Conservation (phyloP, 1,284 basidiomycete species). For the Athelia sp. region DNA sequence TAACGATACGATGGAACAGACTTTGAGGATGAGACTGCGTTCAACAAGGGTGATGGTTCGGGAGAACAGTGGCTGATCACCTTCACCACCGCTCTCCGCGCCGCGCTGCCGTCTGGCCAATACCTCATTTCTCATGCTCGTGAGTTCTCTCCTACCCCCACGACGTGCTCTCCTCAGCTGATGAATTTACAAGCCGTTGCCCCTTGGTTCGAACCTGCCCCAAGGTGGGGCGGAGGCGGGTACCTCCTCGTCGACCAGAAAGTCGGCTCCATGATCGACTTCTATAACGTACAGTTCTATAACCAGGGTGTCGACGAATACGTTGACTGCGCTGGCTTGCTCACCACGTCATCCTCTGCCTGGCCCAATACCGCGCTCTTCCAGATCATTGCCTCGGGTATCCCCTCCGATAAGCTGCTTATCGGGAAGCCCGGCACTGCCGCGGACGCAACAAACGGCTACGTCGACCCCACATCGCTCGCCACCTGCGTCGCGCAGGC, state of each 20-base stretch:
- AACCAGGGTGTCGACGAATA: conserved; percentile 37
- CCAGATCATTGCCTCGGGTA: conserved; percentile 40
- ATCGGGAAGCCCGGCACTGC: conserved; percentile 45
- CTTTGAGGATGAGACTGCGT: conserved; percentile 22
- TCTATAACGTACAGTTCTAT: conserved; percentile 13
- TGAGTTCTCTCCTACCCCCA: too few species aligned
- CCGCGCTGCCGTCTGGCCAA: too few species aligned
- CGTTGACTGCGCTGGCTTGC: conserved; percentile 37
- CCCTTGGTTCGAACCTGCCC: too few species aligned
- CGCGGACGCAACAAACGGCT: conserved; percentile 28
- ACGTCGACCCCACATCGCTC: conserved; percentile 36
- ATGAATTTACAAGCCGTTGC: too few species aligned
- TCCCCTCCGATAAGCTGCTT: conserved; percentile 38
- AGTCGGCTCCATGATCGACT: conserved; percentile 11
- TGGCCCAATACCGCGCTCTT: conserved; percentile 41
- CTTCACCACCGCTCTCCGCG: too few species aligned
- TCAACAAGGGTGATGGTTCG: conserved; percentile 11
- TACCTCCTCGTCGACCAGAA: conserved; percentile 15
- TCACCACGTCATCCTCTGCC: conserved; percentile 32
- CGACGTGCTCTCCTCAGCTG: too few species aligned
- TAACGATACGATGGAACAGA: conserved; percentile 34
- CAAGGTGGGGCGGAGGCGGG: conserved; percentile 5
- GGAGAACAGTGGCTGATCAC: too few species aligned
- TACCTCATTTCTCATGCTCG: too few species aligned
- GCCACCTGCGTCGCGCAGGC: conserved; percentile 38